Base-by-base conservation (phyloP, 352 stramenopile species). In the Peronospora destructor region DNA sequence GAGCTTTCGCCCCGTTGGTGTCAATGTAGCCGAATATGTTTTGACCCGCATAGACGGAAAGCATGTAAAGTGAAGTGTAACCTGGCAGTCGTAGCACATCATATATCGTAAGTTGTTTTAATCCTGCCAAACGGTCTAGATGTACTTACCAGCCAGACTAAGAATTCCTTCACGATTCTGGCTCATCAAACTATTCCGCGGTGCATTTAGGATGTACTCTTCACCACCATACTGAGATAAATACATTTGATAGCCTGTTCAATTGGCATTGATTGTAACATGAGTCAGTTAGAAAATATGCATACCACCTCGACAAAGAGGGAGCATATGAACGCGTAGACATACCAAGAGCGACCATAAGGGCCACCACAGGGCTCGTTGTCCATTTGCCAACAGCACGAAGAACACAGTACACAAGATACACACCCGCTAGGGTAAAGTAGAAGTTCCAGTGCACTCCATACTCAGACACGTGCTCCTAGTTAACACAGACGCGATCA, bases 401-500 rank as follows among this genome's bases (percentile, higher is more conserved):
- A 13, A 95, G 60, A 13, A 77, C 47, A 8, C 69, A 83, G 45
- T 84, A 85, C 16, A 81, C 48, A 13, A 95, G 26, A 52, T 90
- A 91, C 25, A 94, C 76, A 4, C 73, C 82, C 11, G 73, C 84
- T 14, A 98, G 79, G 3, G 95, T 99, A 51, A 98, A 97, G 73
- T 98, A 99, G 60, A 99, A 99, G 71, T 99, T 99, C 97, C 97
- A 99, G 71, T 99, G 96, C 14, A 98, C 85, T 26, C 97, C 97
- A 66, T 99, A 99, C 71, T 99, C 97, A 4, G 82, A 95, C 35
- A 98, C 93, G 54, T 99, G 95, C 49, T 97, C 85, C 71, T 95
- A 59, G 28, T 43, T 16, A 43, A 30, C 39, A 64, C 10, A 46
- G 6, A 41, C n/a, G 43, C 29, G 3, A 21, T 62, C 10, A 61